Percentiles rank a stretch among this genome's conserved stretches.
These are phyloP conservation scores for Gossypium davidsonii DNA, from an alignment of 441 rosid genomes.

Conservation along the genomic window DNA sequence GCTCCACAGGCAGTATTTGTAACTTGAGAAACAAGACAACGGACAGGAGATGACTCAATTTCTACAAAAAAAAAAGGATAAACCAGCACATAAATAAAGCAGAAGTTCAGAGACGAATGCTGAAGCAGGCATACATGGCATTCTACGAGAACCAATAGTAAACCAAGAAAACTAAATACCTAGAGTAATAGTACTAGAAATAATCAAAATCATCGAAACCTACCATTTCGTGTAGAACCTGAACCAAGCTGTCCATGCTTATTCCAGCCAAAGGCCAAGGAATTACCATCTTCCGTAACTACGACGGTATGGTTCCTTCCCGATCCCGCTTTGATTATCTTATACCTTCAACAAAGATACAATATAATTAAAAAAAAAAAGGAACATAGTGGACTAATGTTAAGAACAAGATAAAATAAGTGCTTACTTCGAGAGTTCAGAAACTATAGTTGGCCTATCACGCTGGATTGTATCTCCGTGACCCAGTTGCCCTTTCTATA, in stretches of 20 bases:
- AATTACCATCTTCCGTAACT: slow-evolving; percentile 69
- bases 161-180: background rate
- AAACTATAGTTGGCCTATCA: slow-evolving; percentile 83
- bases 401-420: background rate
- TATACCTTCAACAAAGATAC: slow-evolving; percentile 44
- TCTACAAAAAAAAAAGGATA: slow-evolving; percentile 36
- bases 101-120: background rate
- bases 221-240: slow-evolving; percentile 74
- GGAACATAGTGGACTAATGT: background rate
- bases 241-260: slow-evolving; percentile 92
- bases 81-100: slow-evolving; percentile 4
- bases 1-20: slow-evolving; percentile 77
- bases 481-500: slow-evolving; percentile 90
- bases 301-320: slow-evolving; percentile 83
- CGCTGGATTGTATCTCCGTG: slow-evolving; percentile 90
- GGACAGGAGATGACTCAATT: slow-evolving; percentile 69
- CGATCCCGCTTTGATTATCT: slow-evolving; percentile 59
- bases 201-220: slow-evolving; percentile 2
- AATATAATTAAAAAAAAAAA: background rate
- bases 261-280: slow-evolving; percentile 93
- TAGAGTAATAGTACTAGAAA: background rate
- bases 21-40: slow-evolving; percentile 64
- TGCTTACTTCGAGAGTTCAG: slow-evolving; percentile 72
- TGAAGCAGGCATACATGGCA: background rate
- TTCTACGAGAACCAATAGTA: background rate